Conservation (phyloP, 2,329 filamentous ascomycete species). For the Mollisia scopiformis region DNA sequence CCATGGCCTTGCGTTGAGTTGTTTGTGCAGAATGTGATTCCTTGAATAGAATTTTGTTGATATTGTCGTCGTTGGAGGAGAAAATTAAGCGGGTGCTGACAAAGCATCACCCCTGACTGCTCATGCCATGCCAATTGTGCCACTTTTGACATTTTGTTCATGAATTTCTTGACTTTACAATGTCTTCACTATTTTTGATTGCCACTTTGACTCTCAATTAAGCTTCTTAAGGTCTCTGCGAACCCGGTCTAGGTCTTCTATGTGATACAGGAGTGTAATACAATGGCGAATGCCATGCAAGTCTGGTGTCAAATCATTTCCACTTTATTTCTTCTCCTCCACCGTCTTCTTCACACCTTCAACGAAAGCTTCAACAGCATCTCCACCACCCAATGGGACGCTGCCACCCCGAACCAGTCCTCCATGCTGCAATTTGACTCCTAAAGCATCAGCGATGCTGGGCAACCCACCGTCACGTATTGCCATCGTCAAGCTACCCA, state of each 20-base stretch:
- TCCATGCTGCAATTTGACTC: conserved; percentile 80
- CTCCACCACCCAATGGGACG: conserved; percentile 84
- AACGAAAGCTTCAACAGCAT: conserved; percentile 89
- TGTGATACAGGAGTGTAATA: neutral
- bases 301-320: neutral
- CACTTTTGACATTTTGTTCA: too few relatives aligned
- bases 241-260: neutral
- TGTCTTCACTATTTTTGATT: too few relatives aligned
- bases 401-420: conserved; percentile 77
- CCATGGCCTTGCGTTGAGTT: neutral
- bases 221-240: neutral
- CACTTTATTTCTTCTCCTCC: conserved; percentile 51
- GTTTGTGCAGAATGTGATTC: neutral
- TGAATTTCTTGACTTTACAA: too few relatives aligned
- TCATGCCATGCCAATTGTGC: too few relatives aligned
- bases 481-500: conserved; percentile 84
- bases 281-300: neutral
- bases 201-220: neutral
- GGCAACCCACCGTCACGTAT: conserved; percentile 89
- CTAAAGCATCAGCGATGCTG: conserved; percentile 84
- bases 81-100: neutral
- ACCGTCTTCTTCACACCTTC: conserved; percentile 84
- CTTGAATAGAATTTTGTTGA: neutral
- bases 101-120: too few relatives aligned
- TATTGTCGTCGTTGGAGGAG: neutral